Base-by-base conservation (phyloP, 1,139 yeast genomes). In the Debaryomyces nepalensis region DNA sequence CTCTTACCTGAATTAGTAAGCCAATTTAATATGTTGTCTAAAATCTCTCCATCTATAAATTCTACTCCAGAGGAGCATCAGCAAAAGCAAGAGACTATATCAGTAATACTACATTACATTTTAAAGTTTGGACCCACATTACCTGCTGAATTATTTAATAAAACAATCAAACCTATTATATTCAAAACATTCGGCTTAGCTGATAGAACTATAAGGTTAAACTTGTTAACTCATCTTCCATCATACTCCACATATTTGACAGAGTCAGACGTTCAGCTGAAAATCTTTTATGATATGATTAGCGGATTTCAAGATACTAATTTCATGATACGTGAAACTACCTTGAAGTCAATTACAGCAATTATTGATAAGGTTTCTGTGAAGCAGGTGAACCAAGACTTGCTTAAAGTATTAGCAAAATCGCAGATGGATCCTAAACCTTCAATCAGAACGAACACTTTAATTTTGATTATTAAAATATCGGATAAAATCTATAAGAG, bases 281-380 rank as follows among this genome's bases (percentile, higher is more conserved):
- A 79, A 52, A 74, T 93, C 3, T 89, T 88, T 60, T 79, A 80
- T 9, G 76, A 76, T 38, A 72, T 88, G 52, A 68, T 84, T 9
- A 81, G 85, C 15, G 98, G 98, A 0, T 85, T 93, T 54, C 82
- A 84, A 27, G 99, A 93, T 59, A 81, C 96, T 0, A 91, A 89
- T 58, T 80, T 84, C 6, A 76, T 84, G 26, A 80, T 93, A 37
- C 73, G 98, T 47, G 90, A 87, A 52, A 88, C 85, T 32, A 87
- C 98, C 0, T 70, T 93, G 34, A 84, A 84, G 41, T 80, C 91
- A 1, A 79, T 89, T 5, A 75, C 84, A 3, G 64, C 70, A 4
- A 66, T 93, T 24, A 80, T 84, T 2, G 82, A 83, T 21, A 82
- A 82, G 52, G 73, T 93, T 3, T 75, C 88, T 0, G 89, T 84